Evolutionary conservation across 371 early-diverging fungal species (phyloP).

Genomic region (Smittium culicis): DNA sequence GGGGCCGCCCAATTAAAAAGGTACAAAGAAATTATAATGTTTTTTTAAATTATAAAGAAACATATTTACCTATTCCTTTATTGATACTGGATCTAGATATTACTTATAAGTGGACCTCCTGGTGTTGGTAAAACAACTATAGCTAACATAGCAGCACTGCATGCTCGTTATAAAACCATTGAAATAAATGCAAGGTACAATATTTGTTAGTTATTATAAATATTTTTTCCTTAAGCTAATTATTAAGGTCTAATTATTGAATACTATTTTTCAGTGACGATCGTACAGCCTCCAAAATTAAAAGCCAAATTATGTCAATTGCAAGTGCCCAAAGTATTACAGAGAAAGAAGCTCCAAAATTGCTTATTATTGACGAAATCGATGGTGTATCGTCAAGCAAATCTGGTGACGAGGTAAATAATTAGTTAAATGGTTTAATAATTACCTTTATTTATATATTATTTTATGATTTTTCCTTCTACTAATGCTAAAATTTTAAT

Average conservation of each 20-base stretch:
- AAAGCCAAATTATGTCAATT: conserved; percentile 55
- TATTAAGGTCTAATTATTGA: neutral
- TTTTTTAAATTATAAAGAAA: too few species aligned
- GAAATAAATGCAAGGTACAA: conserved; percentile 81
- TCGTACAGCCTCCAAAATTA: conserved; percentile 64
- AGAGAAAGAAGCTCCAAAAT: conserved; percentile 53
- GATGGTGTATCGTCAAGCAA: conserved; percentile 73
- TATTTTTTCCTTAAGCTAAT: too few species aligned
- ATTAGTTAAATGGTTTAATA: too few species aligned
- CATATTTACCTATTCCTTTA: too few species aligned
- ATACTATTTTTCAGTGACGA: conserved; percentile 57
- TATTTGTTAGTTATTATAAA: too few species aligned
- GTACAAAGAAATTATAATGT: too few species aligned
- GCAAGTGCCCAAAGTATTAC: conserved; percentile 58
- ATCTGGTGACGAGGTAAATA: conserved; percentile 17
- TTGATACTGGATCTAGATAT: too few species aligned
- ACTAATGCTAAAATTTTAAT: too few species aligned
- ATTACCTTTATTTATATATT: too few species aligned
- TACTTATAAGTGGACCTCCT: conserved; percentile 91
- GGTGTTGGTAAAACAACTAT: conserved; percentile 98
- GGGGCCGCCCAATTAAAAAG: conserved; percentile 45
- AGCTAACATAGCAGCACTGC: conserved; percentile 83
- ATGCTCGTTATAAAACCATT: conserved; percentile 78
- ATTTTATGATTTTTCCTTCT: too few species aligned
- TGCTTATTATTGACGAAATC: conserved; percentile 91